Conservation (phyloP, 345 rosid species). For the Psidium guajava region DNA sequence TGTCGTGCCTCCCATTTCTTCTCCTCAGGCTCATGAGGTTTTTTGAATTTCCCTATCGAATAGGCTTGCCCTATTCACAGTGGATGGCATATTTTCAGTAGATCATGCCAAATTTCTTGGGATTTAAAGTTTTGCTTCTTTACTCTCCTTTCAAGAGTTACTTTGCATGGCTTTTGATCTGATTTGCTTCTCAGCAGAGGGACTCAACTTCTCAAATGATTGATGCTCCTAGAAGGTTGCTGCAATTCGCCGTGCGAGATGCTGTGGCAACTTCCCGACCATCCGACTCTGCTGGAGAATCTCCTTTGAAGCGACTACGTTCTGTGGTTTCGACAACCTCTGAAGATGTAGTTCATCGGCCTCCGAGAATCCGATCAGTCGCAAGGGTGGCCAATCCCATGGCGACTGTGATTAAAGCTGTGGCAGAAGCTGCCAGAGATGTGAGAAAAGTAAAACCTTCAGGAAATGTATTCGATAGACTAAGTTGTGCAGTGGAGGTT, state of each 20-base stretch:
- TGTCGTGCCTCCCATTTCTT: not conserved
- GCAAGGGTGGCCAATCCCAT: conserved; percentile 65
- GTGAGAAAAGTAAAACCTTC: conserved; percentile 41
- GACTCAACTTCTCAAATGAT: conserved; percentile 40
- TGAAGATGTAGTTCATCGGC: conserved; percentile 28
- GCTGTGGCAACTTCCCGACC: conserved; percentile 67
- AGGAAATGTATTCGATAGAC: conserved; percentile 88
- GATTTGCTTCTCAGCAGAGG: conserved; percentile 31
- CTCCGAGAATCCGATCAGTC: conserved; percentile 50
- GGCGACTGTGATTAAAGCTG: conserved; percentile 78
- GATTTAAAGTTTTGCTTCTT: not conserved
- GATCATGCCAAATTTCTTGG: not conserved
- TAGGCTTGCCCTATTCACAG: not conserved
- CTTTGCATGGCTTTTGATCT: not conserved
- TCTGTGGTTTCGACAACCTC: conserved; percentile 69
- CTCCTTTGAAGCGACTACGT: conserved; percentile 71
- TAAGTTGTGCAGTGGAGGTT: conserved; percentile 38
- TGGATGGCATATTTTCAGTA: not conserved
- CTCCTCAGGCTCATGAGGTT: not conserved
- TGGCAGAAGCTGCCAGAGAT: conserved; percentile 88
- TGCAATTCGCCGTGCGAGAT: conserved; percentile 95
- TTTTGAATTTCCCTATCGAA: not conserved
- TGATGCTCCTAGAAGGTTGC: conserved; percentile 76
- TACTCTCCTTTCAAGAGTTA: not conserved
- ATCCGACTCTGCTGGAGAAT: conserved; percentile 31